A percentile compares a stretch with the other conserved stretches of the same genome.
Evolutionary conservation across 345 rosid species (phyloP).

Genomic region (Pugionium cornutum): DNA sequence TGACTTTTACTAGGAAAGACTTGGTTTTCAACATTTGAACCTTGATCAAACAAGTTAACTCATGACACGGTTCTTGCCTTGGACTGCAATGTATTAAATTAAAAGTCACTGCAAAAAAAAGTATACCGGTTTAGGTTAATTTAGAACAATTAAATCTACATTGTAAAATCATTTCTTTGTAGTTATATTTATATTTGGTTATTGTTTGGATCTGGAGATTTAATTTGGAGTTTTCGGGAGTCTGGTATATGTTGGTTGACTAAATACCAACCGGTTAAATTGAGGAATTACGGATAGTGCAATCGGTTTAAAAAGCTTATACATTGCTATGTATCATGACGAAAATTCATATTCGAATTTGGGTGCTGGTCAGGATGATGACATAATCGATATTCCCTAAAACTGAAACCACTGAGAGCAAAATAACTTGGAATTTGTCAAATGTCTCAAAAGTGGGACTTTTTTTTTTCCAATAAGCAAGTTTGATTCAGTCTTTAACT

Average conservation of each 20-base stretch:
- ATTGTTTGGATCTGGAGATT: too few relatives aligned
- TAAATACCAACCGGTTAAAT: too few relatives aligned
- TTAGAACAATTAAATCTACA: too few relatives aligned
- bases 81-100: constrained; percentile 32
- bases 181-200: too few relatives aligned
- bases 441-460: constrained; percentile 26
- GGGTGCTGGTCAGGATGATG: neutral
- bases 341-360: too few relatives aligned
- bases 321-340: too few relatives aligned
- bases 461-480: neutral
- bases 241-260: too few relatives aligned
- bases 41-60: constrained; percentile 38
- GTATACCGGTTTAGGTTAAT: neutral
- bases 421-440: constrained; percentile 28
- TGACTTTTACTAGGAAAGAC: constrained; percentile 42
- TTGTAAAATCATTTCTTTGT: too few relatives aligned
- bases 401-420: constrained; percentile 32
- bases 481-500: constrained; percentile 35
- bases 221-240: too few relatives aligned
- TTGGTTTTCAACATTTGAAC: constrained; percentile 37
- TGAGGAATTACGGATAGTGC: too few relatives aligned
- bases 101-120: neutral
- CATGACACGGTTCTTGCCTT: constrained; percentile 35
- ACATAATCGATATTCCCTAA: constrained; percentile 10
- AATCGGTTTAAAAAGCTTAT: too few relatives aligned